phyloP scores from a whole-genome alignment of 1,284 basidiomycete species.

The Fomitopsis schrenkii region DNA sequence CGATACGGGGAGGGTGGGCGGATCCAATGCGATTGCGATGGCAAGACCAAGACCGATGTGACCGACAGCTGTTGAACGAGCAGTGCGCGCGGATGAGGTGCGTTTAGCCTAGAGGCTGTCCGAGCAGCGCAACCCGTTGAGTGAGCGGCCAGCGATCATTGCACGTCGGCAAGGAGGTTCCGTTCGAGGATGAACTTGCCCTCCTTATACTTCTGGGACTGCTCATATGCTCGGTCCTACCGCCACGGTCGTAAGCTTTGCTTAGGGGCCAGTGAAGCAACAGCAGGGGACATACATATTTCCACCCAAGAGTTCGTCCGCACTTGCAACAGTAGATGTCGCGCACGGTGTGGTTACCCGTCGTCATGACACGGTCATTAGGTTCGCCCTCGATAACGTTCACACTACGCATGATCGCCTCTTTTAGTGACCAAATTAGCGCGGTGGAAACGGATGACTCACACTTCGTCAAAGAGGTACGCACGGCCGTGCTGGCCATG shows the following conservation, averaged over 20 bases:
- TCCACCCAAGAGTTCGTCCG: slow-evolving; percentile 86
- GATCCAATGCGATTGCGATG: slow-evolving; percentile 2
- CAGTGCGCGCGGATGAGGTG: neutral
- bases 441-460: slow-evolving; percentile 31
- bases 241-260: slow-evolving; percentile 4
- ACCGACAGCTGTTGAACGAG: slow-evolving; percentile 11
- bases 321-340: slow-evolving; percentile 95
- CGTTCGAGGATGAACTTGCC: slow-evolving; percentile 97
- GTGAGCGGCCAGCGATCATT: slow-evolving; percentile 37
- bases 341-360: slow-evolving; percentile 92
- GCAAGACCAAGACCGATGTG: slow-evolving; percentile 14
- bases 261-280: slow-evolving; percentile 7
- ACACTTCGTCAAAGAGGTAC: slow-evolving; percentile 92
- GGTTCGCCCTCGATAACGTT: slow-evolving; percentile 87
- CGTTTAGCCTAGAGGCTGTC: neutral
- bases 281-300: slow-evolving; percentile 73
- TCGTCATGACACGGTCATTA: slow-evolving; percentile 93
- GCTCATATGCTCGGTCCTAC: slow-evolving; percentile 89
- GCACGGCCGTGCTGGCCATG: slow-evolving; percentile 94
- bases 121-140: slow-evolving; percentile 6
- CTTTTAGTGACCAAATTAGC: slow-evolving; percentile 4
- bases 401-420: slow-evolving; percentile 51
- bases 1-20: neutral
- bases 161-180: slow-evolving; percentile 79
- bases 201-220: slow-evolving; percentile 95